Conservation (phyloP, 352 stramenopile species). For the Phytopythium chamaehyphon region DNA sequence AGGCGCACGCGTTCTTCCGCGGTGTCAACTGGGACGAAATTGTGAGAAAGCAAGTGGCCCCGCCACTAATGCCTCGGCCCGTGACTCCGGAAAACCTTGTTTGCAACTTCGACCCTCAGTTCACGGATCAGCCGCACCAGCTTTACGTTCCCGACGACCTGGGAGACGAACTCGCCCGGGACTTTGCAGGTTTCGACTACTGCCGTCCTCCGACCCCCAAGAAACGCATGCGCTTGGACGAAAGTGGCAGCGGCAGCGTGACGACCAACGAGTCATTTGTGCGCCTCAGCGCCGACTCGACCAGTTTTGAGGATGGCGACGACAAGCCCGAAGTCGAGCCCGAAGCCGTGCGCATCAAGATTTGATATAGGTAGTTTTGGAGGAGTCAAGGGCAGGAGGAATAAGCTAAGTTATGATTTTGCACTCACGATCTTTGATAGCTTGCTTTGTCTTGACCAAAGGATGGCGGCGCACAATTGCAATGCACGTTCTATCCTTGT, state of each 20-base stretch:
- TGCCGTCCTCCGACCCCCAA: conserved; percentile 31
- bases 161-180: conserved; percentile 57
- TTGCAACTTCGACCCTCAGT: conserved; percentile 85
- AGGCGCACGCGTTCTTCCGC: conserved; percentile 74
- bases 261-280: conserved; percentile 15
- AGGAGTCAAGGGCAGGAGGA: too few species aligned
- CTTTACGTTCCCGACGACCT: conserved; percentile 75
- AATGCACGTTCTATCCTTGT: too few species aligned
- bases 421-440: too few species aligned
- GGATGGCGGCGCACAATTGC: too few species aligned
- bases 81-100: conserved; percentile 66
- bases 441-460: too few species aligned
- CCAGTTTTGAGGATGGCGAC: conserved; percentile 25
- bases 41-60: conserved; percentile 49
- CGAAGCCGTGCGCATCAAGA: conserved; percentile 53
- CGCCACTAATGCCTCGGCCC: conserved; percentile 56
- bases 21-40: conserved; percentile 76
- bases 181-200: conserved; percentile 85
- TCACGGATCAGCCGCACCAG: conserved; percentile 78
- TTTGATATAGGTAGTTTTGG: conserved; percentile 15
- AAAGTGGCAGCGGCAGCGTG: conserved; percentile 16
- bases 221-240: not conserved
- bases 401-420: too few species aligned
- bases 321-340: conserved; percentile 57
- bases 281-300: conserved; percentile 16